These are phyloP conservation scores for Lanmaoa pseudosensibilis DNA, from an alignment of 768 basidiomycete species.

Conservation along the genomic window DNA sequence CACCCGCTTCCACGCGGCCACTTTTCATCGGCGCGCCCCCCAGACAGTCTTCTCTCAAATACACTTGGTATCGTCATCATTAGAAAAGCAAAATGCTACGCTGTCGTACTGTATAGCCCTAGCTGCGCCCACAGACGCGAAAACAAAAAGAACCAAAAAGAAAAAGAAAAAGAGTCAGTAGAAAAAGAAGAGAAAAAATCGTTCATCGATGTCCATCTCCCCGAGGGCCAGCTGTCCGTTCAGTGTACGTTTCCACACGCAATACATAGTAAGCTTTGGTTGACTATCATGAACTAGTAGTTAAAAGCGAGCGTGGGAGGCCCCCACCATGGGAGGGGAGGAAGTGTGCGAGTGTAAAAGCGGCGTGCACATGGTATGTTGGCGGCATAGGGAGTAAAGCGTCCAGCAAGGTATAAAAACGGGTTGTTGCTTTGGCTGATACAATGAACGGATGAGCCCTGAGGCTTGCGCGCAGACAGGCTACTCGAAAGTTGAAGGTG, in stretches of 20 bases:
- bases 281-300: conserved; percentile 8
- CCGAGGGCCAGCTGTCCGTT: conserved; percentile 19
- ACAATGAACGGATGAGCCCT: conserved; percentile 29
- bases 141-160: conserved; percentile 18
- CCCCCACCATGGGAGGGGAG: conserved; percentile 5
- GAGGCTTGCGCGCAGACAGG: conserved; percentile 17
- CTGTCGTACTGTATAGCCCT: conserved; percentile 33
- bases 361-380: conserved; percentile 11
- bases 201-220: conserved; percentile 29
- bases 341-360: conserved; percentile 1
- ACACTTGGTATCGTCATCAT: conserved; percentile 25
- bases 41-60: conserved; percentile 19
- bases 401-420: conserved; percentile 26
- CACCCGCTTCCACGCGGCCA: conserved; percentile 12
- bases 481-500: conserved; percentile 22
- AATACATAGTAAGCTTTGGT: conserved; percentile 23
- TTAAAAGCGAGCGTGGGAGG: conserved; percentile 24
- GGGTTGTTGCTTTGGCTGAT: conserved; percentile 20
- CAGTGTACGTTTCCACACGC: conserved; percentile 30
- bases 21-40: background rate
- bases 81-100: conserved; percentile 23
- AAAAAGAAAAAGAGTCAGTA: conserved; percentile 17
- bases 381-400: conserved; percentile 18
- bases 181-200: conserved; percentile 1
- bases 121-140: conserved; percentile 16